These are phyloP conservation scores for Parastagonospora nodorum DNA, from an alignment of 2,329 filamentous ascomycete species.

Conservation along the genomic window DNA sequence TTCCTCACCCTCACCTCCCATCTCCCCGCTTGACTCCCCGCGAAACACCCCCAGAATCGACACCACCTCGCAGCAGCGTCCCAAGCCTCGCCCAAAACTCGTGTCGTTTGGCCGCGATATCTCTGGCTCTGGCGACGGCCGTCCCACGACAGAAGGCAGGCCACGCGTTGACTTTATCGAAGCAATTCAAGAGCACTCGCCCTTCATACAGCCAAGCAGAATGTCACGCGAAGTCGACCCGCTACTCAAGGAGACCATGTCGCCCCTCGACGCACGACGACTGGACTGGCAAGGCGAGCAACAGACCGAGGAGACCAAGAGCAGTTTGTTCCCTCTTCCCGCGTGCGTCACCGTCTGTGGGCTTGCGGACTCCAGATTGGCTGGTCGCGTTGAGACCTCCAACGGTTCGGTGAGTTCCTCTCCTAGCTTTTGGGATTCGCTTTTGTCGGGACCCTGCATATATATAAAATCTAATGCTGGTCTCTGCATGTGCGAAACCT, in stretches of 20 bases:
- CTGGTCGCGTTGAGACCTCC: conserved; percentile 92
- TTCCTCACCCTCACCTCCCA: conserved; percentile 12
- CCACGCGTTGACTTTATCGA: conserved; percentile 35
- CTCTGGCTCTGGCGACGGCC: conserved; percentile 20
- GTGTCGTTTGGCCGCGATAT: conserved; percentile 43
- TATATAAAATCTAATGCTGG: not conserved
- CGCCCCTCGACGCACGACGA: conserved; percentile 44
- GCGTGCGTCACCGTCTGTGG: conserved; percentile 84
- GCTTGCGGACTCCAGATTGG: conserved; percentile 87
- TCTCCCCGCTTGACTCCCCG: conserved; percentile 16
- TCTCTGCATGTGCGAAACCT: not conserved
- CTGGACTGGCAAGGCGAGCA: conserved; percentile 50
- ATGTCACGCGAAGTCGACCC: conserved; percentile 39
- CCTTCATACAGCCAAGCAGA: conserved; percentile 34
- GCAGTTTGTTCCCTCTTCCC: conserved; percentile 82
- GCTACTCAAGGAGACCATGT: conserved; percentile 40
- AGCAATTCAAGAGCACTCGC: conserved; percentile 45
- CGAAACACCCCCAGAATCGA: conserved; percentile 21
- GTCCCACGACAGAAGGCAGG: conserved; percentile 18
- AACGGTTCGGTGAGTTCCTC: conserved; percentile 73
- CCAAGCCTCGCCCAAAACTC: conserved; percentile 37
- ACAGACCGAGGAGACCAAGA: conserved; percentile 71
- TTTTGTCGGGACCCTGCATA: conserved; percentile 7
- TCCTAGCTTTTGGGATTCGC: not conserved
- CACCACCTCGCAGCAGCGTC: conserved; percentile 16